Percentiles rank a stretch among this genome's conserved stretches.
Conservation (phyloP, 192 early-diverging fungal species). For the Entomortierella parvispora region DNA sequence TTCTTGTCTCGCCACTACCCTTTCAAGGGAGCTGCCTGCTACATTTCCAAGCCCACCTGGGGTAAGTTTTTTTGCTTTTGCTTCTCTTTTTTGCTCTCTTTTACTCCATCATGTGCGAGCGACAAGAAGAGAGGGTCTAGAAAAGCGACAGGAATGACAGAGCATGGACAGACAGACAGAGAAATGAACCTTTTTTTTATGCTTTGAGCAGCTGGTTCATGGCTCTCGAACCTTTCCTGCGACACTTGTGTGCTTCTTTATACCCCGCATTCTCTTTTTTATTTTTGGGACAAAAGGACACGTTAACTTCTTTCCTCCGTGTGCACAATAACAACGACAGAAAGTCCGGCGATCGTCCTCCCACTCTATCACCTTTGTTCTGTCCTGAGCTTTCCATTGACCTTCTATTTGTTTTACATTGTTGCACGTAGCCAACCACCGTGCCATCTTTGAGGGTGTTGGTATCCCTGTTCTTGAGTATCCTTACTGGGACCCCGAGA, state of each 20-base stretch:
- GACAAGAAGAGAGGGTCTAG: conserved; percentile 10
- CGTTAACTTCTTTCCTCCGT: neutral
- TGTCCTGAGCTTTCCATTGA: neutral
- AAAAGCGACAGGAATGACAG: conserved; percentile 1
- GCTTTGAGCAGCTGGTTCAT: neutral
- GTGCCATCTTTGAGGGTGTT: conserved; percentile 86
- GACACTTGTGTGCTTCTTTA: neutral
- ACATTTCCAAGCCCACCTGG: conserved; percentile 98
- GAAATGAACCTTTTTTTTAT: conserved; percentile 7
- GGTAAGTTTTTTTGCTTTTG: conserved; percentile 59
- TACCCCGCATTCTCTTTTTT: conserved; percentile 15
- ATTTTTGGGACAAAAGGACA: conserved; percentile 5
- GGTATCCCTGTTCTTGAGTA: conserved; percentile 89
- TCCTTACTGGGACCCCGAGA: conserved; percentile 88
- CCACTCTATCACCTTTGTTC: conserved; percentile 4
- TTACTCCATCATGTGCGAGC: conserved; percentile 18
- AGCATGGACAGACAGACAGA: conserved; percentile 1
- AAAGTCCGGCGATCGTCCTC: no score
- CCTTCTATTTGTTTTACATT: neutral
- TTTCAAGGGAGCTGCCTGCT: conserved; percentile 67
- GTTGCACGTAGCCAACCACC: conserved; percentile 78
- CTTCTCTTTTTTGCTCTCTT: conserved; percentile 3
- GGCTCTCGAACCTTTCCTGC: neutral
- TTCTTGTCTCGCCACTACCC: conserved; percentile 83
- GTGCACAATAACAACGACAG: neutral